A percentile compares a stretch with the other conserved stretches of the same genome.
Evolutionary conservation across 2,329 filamentous ascomycete genomes (phyloP).

Genomic region (Verticillium tricorpus): DNA sequence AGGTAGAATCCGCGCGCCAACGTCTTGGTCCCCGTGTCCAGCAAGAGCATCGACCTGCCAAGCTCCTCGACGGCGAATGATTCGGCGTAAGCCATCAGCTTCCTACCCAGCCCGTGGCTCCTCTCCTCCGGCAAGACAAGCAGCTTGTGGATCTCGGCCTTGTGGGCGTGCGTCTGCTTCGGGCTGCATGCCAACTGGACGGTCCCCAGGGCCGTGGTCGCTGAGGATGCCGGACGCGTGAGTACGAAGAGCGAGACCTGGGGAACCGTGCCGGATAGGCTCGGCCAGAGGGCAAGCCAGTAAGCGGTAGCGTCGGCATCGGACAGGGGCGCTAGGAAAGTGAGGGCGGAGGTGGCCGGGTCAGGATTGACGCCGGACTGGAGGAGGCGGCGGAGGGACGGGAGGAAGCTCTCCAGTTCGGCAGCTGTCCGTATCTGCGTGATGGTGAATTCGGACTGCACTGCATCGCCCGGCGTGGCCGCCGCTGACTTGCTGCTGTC

Average conservation of each 20-base stretch:
- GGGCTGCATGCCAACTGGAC: constrained; percentile 14
- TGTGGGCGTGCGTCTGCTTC: constrained; percentile 20
- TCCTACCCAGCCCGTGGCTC: constrained; percentile 14
- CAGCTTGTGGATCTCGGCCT: constrained; percentile 21
- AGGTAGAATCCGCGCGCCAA: constrained; percentile 20
- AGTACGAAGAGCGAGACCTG: constrained; percentile 13
- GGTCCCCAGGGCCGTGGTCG: constrained; percentile 13
- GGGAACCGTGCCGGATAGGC: neutral
- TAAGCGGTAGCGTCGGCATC: constrained; percentile 15
- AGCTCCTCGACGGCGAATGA: constrained; percentile 11
- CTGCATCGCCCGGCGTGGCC: neutral
- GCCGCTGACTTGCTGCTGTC: neutral
- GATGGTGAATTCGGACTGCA: neutral
- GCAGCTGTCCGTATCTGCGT: constrained; percentile 2
- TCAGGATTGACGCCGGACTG: constrained; percentile 21
- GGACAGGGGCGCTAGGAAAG: constrained; percentile 21
- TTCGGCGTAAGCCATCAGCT: constrained; percentile 19
- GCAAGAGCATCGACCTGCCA: constrained; percentile 16
- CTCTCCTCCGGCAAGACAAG: constrained; percentile 18
- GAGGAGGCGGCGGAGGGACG: constrained; percentile 16
- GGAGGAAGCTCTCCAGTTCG: constrained; percentile 11
- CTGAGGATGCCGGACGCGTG: neutral
- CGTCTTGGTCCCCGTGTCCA: constrained; percentile 20
- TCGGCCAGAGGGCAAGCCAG: constrained; percentile 15
- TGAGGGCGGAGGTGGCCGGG: constrained; percentile 19